phyloP scores from a whole-genome alignment of 768 basidiomycete genomes.

The Boletus reticulatus region DNA sequence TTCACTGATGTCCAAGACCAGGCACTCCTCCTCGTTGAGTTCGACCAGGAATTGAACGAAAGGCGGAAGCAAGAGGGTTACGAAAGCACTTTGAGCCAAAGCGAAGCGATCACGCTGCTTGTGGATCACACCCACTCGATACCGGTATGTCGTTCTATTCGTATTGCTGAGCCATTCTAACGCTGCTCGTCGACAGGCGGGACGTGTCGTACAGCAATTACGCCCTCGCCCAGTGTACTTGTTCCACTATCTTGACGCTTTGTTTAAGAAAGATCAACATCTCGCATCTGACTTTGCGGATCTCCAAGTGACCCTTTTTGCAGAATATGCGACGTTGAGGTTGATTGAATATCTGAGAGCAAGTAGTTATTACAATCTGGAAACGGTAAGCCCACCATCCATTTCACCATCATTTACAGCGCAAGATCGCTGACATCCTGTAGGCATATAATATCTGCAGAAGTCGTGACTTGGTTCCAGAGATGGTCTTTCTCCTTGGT shows the following conservation, averaged over 20 bases:
- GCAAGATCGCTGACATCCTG: not conserved
- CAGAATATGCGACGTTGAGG: slow-evolving; percentile 74
- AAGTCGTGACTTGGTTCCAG: slow-evolving; percentile 81
- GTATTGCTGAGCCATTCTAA: not conserved
- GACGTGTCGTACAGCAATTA: slow-evolving; percentile 86
- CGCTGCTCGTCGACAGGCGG: slow-evolving; percentile 50
- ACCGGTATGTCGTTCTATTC: slow-evolving; percentile 54
- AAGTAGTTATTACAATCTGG: slow-evolving; percentile 89
- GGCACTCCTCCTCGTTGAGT: slow-evolving; percentile 88
- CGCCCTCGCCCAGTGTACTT: slow-evolving; percentile 73
- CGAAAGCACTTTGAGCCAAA: slow-evolving; percentile 43
- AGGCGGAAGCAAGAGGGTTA: slow-evolving; percentile 46
- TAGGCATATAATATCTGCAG: slow-evolving; percentile 88
- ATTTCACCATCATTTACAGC: not conserved
- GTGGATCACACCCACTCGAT: slow-evolving; percentile 97
- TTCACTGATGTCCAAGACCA: slow-evolving; percentile 96
- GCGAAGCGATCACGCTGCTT: slow-evolving; percentile 80
- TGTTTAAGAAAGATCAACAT: slow-evolving; percentile 84
- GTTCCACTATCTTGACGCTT: slow-evolving; percentile 89
- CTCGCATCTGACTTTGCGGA: slow-evolving; percentile 82
- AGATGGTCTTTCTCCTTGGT: slow-evolving; percentile 97
- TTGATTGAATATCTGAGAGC: slow-evolving; percentile 91
- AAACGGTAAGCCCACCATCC: slow-evolving; percentile 48
- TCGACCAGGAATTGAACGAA: slow-evolving; percentile 83
- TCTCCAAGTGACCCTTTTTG: slow-evolving; percentile 86